A percentile compares a stretch with the other conserved stretches of the same genome.
Evolutionary conservation across 2,329 filamentous ascomycete species (phyloP).

Genomic region (Alternaria infectoria): DNA sequence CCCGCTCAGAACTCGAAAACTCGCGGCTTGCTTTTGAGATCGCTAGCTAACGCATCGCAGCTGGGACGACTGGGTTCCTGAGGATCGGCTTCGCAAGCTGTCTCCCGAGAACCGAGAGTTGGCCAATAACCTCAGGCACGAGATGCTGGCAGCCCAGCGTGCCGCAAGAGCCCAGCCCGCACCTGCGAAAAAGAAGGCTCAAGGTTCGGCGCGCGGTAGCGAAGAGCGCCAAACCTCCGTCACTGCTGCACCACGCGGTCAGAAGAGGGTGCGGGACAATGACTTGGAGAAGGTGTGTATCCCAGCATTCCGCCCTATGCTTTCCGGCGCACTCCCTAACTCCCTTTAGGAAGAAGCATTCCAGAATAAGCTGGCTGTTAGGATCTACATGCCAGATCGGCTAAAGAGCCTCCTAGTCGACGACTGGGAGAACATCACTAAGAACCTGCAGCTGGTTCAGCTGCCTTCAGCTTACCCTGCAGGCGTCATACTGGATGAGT

Average conservation of each 20-base stretch:
- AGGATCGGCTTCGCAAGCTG: conserved; percentile 91
- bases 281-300: conserved; percentile 76
- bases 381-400: conserved; percentile 83
- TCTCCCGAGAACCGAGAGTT: conserved; percentile 95
- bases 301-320: not conserved
- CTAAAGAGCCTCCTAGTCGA: conserved; percentile 93
- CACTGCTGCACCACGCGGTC: conserved; percentile 65
- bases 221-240: conserved; percentile 74
- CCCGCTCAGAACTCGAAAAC: not conserved
- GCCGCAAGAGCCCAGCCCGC: conserved; percentile 51
- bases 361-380: conserved; percentile 81
- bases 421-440: conserved; percentile 98
- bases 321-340: not conserved
- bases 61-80: conserved; percentile 98
- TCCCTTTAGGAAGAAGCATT: conserved; percentile 81
- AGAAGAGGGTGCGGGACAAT: conserved; percentile 77
- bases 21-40: not conserved
- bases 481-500: conserved; percentile 79
- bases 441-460: conserved; percentile 87
- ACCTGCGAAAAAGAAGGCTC: conserved; percentile 63
- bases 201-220: conserved; percentile 72
- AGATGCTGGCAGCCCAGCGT: conserved; percentile 66
- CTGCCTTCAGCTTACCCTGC: conserved; percentile 80
- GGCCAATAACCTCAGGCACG: conserved; percentile 73
- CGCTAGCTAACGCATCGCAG: conserved; percentile 50